Evolutionary conservation across 805 yeast species (phyloP).

Genomic region (Priceomyces medius): DNA sequence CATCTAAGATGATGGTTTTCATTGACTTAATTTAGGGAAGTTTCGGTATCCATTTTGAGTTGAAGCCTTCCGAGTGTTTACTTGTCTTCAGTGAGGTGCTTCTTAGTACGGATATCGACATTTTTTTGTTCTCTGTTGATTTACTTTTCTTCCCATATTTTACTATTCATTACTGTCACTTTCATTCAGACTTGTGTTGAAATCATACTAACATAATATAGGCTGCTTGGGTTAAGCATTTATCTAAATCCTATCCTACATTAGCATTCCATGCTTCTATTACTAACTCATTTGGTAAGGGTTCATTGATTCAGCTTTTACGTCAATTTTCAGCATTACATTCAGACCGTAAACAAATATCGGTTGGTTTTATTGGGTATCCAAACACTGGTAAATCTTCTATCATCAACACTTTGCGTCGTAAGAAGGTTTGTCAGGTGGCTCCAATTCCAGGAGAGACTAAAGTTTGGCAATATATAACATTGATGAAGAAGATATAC

Average conservation of each 20-base stretch:
- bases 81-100: slow-evolving; percentile 38
- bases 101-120: slow-evolving; percentile 94
- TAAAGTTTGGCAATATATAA: slow-evolving; percentile 98
- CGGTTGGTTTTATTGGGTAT: slow-evolving; percentile 96
- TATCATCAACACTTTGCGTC: slow-evolving; percentile 87
- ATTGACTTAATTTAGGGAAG: slow-evolving; percentile 46
- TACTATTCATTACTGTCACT: slow-evolving; percentile 1
- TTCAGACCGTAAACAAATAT: slow-evolving; percentile 90
- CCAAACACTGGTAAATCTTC: slow-evolving; percentile 99
- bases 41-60: slow-evolving; percentile 73
- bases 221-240: slow-evolving; percentile 99
- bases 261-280: slow-evolving; percentile 97
- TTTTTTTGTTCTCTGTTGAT: too few species aligned
- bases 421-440: slow-evolving; percentile 93
- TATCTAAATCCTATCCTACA: slow-evolving; percentile 90
- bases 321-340: slow-evolving; percentile 92
- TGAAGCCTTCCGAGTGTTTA: slow-evolving; percentile 50
- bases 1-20: slow-evolving; percentile 36
- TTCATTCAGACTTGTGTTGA: background rate
- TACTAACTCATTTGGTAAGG: slow-evolving; percentile 96
- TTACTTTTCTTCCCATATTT: slow-evolving; percentile 7
- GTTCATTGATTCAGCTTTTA: slow-evolving; percentile 86
- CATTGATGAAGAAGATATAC: slow-evolving; percentile 93
- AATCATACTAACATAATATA: slow-evolving; percentile 26
- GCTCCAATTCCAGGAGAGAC: slow-evolving; percentile 99